phyloP scores from a whole-genome alignment of 208 protist species.

The Leishmania tropica region DNA sequence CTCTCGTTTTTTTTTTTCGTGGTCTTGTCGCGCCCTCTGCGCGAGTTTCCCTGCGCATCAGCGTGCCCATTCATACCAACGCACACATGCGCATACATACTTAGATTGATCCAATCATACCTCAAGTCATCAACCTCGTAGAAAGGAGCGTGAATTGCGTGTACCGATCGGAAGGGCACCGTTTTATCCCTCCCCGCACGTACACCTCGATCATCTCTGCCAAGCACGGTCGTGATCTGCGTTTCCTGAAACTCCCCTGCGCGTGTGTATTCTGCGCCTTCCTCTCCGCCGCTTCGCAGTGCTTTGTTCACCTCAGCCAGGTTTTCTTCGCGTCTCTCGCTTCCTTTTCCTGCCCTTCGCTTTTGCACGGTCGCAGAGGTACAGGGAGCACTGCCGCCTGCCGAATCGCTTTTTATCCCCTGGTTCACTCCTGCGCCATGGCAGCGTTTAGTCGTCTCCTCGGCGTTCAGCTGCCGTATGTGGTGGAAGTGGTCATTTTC shows the following conservation, averaged over 20 bases:
- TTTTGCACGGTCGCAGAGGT: background rate
- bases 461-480: constrained; percentile 72
- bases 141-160: background rate
- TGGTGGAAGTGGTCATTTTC: constrained; percentile 62
- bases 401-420: background rate
- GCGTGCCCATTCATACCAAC: background rate
- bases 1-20: background rate
- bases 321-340: background rate
- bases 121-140: constrained; percentile 10
- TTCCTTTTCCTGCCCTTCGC: background rate
- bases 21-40: background rate
- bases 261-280: background rate
- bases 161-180: background rate
- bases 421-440: constrained; percentile 29
- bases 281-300: background rate
- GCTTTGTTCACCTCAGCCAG: background rate
- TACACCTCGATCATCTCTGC: constrained; percentile 3
- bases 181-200: background rate
- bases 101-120: constrained; percentile 10
- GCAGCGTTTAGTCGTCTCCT: constrained; percentile 70
- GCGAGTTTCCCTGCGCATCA: background rate
- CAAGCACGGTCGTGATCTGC: too few relatives aligned
- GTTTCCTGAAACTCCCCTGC: too few relatives aligned
- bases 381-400: background rate
- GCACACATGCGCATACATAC: background rate